phyloP scores from a whole-genome alignment of 1,139 yeast genomes.

The Geotrichum macrosporum region DNA sequence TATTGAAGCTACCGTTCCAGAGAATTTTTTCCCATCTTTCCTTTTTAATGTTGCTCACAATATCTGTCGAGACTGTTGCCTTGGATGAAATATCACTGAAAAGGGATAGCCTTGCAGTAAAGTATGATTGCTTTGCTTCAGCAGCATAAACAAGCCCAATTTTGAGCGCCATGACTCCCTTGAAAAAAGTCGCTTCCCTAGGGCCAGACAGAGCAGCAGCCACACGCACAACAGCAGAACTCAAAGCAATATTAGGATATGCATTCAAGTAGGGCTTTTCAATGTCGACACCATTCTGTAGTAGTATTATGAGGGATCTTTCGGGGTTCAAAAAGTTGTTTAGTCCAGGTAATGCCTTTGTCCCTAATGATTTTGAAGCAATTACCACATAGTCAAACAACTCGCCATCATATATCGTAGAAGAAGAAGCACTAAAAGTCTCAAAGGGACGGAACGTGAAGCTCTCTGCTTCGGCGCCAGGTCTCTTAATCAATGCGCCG shows the following conservation, averaged over 20 bases:
- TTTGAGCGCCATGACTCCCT: constrained; percentile 13
- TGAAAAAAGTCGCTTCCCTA: constrained; percentile 19
- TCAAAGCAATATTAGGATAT: constrained; percentile 26
- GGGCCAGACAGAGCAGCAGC: constrained; percentile 23
- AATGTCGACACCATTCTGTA: constrained; percentile 31
- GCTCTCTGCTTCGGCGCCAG: constrained; percentile 5
- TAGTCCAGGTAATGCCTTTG: constrained; percentile 23
- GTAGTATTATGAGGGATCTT: constrained; percentile 23
- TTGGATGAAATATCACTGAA: constrained; percentile 18
- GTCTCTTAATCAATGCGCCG: constrained; percentile 19
- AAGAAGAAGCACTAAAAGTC: constrained; percentile 16
- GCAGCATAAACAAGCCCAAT: constrained; percentile 24
- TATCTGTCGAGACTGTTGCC: constrained; percentile 17
- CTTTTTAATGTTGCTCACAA: constrained; percentile 21
- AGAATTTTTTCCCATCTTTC: constrained; percentile 29
- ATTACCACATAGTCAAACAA: constrained; percentile 27
- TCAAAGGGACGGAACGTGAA: constrained; percentile 10
- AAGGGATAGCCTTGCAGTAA: constrained; percentile 9
- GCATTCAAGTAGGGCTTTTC: constrained; percentile 25
- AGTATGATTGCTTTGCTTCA: not conserved
- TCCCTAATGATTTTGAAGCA: constrained; percentile 25
- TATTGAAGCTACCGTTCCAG: constrained; percentile 30
- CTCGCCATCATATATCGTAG: constrained; percentile 21
- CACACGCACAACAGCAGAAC: constrained; percentile 26
- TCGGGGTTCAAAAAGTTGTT: constrained; percentile 23